A percentile compares a stretch with the other conserved stretches of the same genome.
Evolutionary conservation across 371 early-diverging fungal species (phyloP).

Genomic region (Mucor lusitanicus): DNA sequence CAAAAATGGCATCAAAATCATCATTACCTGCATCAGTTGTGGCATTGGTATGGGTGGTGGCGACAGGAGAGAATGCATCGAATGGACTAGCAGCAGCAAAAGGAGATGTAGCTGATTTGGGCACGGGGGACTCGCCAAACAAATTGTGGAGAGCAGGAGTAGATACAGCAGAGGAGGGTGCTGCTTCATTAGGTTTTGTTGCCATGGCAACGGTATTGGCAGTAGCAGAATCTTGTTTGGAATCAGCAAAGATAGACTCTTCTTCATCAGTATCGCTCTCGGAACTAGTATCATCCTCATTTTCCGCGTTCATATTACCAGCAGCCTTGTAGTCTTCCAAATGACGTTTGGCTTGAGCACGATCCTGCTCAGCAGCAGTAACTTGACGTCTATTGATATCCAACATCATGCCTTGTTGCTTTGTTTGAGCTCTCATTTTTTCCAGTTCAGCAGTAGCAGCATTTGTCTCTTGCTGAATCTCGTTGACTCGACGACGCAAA

Average conservation of each 20-base stretch:
- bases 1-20: slow-evolving; percentile 53
- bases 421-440: slow-evolving; percentile 32
- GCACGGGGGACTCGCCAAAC: slow-evolving; percentile 9
- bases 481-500: slow-evolving; percentile 32
- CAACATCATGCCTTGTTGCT: slow-evolving; percentile 50
- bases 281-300: background rate
- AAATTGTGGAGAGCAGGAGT: slow-evolving; percentile 23
- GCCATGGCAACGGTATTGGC: background rate
- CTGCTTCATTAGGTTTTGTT: background rate
- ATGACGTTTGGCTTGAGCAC: slow-evolving; percentile 40
- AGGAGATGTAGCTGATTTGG: background rate
- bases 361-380: slow-evolving; percentile 51
- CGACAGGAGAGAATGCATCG: slow-evolving; percentile 4
- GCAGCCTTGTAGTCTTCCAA: slow-evolving; percentile 40
- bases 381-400: slow-evolving; percentile 53
- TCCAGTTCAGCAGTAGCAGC: slow-evolving; percentile 29
- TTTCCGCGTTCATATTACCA: slow-evolving; percentile 14
- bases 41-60: background rate
- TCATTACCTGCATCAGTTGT: background rate
- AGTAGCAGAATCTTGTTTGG: background rate
- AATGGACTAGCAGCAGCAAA: background rate
- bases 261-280: background rate
- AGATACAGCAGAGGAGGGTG: slow-evolving; percentile 13
- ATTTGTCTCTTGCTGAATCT: slow-evolving; percentile 45
- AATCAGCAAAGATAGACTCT: slow-evolving; percentile 6